Conservation (phyloP, 1,284 basidiomycete genomes). For the Ganoderma multipileum region DNA sequence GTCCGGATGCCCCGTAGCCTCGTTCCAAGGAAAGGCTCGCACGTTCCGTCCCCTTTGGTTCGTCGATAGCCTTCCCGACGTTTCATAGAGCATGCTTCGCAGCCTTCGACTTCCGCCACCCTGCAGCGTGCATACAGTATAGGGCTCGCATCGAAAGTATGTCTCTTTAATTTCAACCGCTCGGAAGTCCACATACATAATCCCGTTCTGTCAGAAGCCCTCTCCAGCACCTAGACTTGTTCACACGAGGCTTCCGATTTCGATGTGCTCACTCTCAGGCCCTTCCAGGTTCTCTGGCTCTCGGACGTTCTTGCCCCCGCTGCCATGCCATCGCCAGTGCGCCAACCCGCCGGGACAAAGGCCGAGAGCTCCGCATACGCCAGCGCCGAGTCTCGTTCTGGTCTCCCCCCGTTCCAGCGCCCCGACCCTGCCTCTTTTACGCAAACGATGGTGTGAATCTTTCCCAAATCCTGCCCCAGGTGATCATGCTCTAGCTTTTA, state of each 20-base stretch:
- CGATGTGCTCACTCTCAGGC: constrained; percentile 4
- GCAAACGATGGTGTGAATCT: neutral
- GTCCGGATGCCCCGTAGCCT: neutral
- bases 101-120: constrained; percentile 7
- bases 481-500: constrained; percentile 5
- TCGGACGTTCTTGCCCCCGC: constrained; percentile 12
- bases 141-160: constrained; percentile 1
- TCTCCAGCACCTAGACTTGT: constrained; percentile 6
- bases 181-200: constrained; percentile 2
- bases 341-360: neutral
- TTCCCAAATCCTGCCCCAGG: neutral
- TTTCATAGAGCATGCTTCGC: constrained; percentile 8
- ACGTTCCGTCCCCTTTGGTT: neutral
- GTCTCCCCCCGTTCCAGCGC: constrained; percentile 4
- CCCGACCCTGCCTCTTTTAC: constrained; percentile 1
- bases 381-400: neutral
- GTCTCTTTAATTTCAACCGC: constrained; percentile 1
- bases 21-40: neutral
- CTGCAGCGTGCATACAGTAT: neutral
- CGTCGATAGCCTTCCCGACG: constrained; percentile 4
- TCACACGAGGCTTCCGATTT: constrained; percentile 7
- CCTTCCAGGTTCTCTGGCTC: neutral
- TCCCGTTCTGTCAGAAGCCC: constrained; percentile 9
- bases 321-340: constrained; percentile 3
- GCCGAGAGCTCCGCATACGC: neutral